Conservation (phyloP, 176 grass and related monocot genomes). For the Lolium rigidum region DNA sequence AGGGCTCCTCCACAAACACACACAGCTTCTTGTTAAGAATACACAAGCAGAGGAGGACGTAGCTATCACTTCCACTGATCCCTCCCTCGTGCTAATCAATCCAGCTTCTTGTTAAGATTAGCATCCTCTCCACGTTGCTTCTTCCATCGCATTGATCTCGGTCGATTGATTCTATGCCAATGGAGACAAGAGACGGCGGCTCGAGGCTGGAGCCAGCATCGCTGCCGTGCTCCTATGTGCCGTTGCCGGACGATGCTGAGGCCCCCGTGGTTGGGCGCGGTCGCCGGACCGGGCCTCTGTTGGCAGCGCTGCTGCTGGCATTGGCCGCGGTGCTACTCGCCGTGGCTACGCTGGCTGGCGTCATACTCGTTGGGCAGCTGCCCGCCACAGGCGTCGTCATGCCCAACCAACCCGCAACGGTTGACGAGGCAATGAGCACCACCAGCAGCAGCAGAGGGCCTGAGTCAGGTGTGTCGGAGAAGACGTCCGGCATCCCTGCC, state of each 20-base stretch:
- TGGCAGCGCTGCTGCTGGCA: background rate
- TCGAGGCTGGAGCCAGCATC: background rate
- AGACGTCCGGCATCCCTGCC: conserved; percentile 40
- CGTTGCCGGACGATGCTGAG: conserved; percentile 36
- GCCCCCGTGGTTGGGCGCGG: background rate
- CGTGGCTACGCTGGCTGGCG: conserved; percentile 11
- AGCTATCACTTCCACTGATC: too few species aligned
- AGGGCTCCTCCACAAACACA: background rate
- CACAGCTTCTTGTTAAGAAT: background rate
- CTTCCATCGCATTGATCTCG: background rate
- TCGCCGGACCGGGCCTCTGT: background rate
- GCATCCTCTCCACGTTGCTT: background rate
- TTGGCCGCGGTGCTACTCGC: conserved; percentile 32
- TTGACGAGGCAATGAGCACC: too few species aligned
- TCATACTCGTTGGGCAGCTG: conserved; percentile 5
- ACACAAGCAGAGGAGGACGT: too few species aligned
- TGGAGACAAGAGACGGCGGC: conserved; percentile 33
- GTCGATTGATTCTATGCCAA: background rate
- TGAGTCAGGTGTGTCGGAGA: conserved; percentile 76
- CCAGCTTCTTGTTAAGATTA: too few species aligned
- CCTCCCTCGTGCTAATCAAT: too few species aligned
- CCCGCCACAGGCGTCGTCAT: background rate
- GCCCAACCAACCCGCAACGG: background rate
- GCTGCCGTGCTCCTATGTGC: conserved; percentile 49
- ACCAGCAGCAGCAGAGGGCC: conserved; percentile 35